Conservation (phyloP, 1,139 yeast species). For the Debaryomyces coudertii region DNA sequence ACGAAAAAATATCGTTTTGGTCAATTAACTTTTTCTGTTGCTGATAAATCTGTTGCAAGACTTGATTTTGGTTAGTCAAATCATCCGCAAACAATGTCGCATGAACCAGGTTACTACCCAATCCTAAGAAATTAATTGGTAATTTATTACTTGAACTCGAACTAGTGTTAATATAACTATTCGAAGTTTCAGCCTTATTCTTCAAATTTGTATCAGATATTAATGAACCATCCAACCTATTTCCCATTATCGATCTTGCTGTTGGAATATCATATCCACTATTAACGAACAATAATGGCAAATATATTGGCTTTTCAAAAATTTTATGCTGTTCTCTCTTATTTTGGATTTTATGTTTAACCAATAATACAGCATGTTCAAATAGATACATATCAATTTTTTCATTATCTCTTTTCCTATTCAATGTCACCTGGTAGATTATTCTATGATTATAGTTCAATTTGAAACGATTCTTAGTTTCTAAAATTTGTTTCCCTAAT, state of each 20-base stretch:
- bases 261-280: conserved; percentile 79
- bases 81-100: conserved; percentile 52
- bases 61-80: conserved; percentile 70
- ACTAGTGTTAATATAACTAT: conserved; percentile 33
- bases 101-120: conserved; percentile 50
- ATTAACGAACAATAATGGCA: conserved; percentile 77
- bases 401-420: conserved; percentile 70
- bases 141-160: conserved; percentile 37
- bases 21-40: conserved; percentile 78
- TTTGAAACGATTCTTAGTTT: conserved; percentile 58
- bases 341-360: conserved; percentile 82
- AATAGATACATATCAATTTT: conserved; percentile 83
- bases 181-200: conserved; percentile 32
- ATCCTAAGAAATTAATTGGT: conserved; percentile 52
- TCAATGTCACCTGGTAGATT: conserved; percentile 73
- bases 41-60: conserved; percentile 74
- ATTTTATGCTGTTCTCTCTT: conserved; percentile 92
- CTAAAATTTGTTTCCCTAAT: conserved; percentile 82
- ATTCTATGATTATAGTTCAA: conserved; percentile 82
- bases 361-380: conserved; percentile 86
- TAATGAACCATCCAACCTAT: conserved; percentile 41
- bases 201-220: conserved; percentile 41
- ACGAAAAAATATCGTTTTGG: conserved; percentile 77
- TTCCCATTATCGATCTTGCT: conserved; percentile 48
- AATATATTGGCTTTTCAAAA: conserved; percentile 88